Evolutionary conservation across 2,329 filamentous ascomycete genomes (phyloP), one percentile per base, ranked within the genome.

Genomic region (Fusarium circinatum): DNA sequence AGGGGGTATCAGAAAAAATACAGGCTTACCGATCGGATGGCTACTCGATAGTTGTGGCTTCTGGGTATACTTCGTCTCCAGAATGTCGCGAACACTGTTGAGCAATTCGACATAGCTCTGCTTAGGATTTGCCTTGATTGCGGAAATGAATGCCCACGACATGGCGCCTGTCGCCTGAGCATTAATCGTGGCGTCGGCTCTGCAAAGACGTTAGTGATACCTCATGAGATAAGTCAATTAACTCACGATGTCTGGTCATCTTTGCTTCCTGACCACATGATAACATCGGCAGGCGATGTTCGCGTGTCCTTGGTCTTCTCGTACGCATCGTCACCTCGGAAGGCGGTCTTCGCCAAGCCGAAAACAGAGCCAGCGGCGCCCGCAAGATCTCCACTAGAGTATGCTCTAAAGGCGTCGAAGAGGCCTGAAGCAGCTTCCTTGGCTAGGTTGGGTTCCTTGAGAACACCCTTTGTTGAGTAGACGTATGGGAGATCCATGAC

Each of bases 251-350:
- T 99, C 84, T 98, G 96, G 70, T 92, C 90, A 80, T 99, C 96
- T 84, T 98, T 98, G 85, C 94, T 97, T 65, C 96, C 96, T 70
- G 94, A 97, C 93, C 95, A 98, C 94, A 98, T 97, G 81, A 99
- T 90, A 38, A 99, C 96, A 83, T 99, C 96, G 45, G 96, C 96
- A 3, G 95, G 92, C 62, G 93, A 96, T 22, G 96, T 98, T 85
- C 97, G 97, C 47, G 96, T 98, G 75, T 93, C 89, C 80, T 94
- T 88, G 71, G 95, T 94, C 81, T 91, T 91, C 84, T 97, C 89
- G 82, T 95, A 92, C 24, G 92, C 92, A 41, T 92, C 90, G 75
- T 96, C 91, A 75, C 95, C 95, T 68, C 85, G 89, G 28, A 94
- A 93, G 24, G 94, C 95, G 80, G 95, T 93, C 87, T 98, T 98